phyloP scores from a whole-genome alignment of 805 yeast species.

The Candida pini region DNA sequence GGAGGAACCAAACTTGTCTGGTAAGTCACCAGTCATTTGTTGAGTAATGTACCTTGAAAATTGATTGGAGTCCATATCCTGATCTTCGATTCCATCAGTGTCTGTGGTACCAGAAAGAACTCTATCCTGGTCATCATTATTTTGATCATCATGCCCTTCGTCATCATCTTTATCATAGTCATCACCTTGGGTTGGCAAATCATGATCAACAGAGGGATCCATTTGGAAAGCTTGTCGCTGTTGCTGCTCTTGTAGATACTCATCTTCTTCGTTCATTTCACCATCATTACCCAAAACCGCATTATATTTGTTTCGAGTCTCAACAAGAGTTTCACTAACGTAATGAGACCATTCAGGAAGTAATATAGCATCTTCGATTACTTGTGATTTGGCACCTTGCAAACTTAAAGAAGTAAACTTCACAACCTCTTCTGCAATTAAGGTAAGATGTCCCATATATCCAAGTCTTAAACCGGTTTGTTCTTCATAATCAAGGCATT shows the following conservation, averaged over 20 bases:
- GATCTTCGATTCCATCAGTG: constrained; percentile 21
- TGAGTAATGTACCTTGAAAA: constrained; percentile 73
- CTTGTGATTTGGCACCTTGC: constrained; percentile 46
- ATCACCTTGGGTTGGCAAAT: constrained; percentile 7
- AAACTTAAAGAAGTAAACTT: constrained; percentile 47
- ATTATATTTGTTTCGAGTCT: constrained; percentile 89
- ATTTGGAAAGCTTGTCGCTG: constrained; percentile 14
- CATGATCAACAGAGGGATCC: constrained; percentile 21
- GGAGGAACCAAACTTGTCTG: constrained; percentile 44
- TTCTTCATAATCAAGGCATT: constrained; percentile 55
- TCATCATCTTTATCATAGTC: constrained; percentile 5
- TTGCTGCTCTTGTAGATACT: constrained; percentile 26
- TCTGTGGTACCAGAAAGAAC: constrained; percentile 7
- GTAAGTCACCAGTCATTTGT: constrained; percentile 54
- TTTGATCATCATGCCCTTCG: constrained; percentile 9
- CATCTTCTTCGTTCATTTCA: constrained; percentile 29
- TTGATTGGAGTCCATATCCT: constrained; percentile 38
- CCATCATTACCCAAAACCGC: constrained; percentile 70
- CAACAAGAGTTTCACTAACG: constrained; percentile 75
- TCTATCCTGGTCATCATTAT: constrained; percentile 9
- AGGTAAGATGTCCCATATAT: constrained; percentile 93
- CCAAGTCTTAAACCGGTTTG: constrained; percentile 68
- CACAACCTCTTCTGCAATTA: constrained; percentile 93
- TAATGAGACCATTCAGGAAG: constrained; percentile 73
- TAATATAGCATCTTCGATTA: constrained; percentile 43